Evolutionary conservation across 2,329 filamentous ascomycete genomes (phyloP).

Genomic region (Dactylonectria macrodidyma): DNA sequence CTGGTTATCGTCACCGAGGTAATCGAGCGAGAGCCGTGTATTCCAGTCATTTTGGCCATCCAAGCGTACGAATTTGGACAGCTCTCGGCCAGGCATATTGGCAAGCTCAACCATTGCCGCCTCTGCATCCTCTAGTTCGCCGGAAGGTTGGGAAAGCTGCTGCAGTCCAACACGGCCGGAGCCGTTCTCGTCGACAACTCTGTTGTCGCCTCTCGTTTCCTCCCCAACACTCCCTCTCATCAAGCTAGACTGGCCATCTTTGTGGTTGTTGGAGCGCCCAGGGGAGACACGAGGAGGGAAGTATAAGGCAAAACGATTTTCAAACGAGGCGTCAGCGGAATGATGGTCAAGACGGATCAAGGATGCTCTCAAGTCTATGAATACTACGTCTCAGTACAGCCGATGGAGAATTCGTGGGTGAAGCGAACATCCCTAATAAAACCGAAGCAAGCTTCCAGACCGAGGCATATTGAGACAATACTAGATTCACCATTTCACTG

Average conservation of each 20-base stretch:
- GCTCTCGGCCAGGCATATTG: background rate
- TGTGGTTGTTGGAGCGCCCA: background rate
- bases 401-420: background rate
- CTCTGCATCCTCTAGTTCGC: background rate
- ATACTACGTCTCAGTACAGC: background rate
- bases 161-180: conserved; percentile 1
- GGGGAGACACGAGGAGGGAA: conserved; percentile 4
- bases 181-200: background rate
- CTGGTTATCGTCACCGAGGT: conserved; percentile 7
- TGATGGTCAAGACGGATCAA: background rate
- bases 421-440: conserved; percentile 2
- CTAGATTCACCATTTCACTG: conserved; percentile 6
- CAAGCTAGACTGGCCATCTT: conserved; percentile 1
- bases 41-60: conserved; percentile 10
- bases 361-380: conserved; percentile 4
- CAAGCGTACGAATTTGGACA: background rate
- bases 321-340: background rate
- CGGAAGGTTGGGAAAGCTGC: background rate
- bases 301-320: conserved; percentile 8
- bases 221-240: background rate
- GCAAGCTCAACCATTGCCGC: background rate
- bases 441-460: conserved; percentile 11
- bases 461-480: conserved; percentile 10
- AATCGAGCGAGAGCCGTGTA: background rate
- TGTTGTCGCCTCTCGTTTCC: background rate